phyloP scores from a whole-genome alignment of 495 filamentous ascomycete genomes.

The Lindgomyces ingoldianus region DNA sequence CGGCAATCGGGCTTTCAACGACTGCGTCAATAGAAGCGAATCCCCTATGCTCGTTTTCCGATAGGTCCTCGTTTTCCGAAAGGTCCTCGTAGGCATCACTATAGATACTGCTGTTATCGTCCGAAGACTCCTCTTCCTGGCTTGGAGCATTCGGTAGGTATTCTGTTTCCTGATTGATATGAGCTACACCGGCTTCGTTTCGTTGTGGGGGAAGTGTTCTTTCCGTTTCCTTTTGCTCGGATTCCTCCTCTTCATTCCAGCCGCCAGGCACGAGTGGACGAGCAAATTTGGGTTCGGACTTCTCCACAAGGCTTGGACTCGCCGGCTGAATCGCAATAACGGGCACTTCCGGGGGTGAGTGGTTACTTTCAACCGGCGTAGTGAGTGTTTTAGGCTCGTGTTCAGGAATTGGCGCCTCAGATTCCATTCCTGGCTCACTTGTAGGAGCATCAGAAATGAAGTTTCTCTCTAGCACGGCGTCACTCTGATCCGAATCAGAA shows the following conservation, averaged over 20 bases:
- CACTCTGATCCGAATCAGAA: slow-evolving; percentile 49
- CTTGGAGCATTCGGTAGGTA: not conserved
- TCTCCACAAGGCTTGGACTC: slow-evolving; percentile 21
- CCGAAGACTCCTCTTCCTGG: slow-evolving; percentile 41
- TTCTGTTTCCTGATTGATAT: not conserved
- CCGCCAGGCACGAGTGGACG: slow-evolving; percentile 32
- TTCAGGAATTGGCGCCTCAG: not conserved
- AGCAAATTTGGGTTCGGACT: slow-evolving; percentile 20
- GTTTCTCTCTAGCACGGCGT: not conserved
- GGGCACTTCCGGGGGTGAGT: slow-evolving; percentile 16
- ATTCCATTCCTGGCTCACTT: not conserved
- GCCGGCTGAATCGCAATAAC: slow-evolving; percentile 35
- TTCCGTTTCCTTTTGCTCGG: not conserved
- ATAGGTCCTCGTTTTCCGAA: slow-evolving; percentile 69
- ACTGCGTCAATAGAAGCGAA: slow-evolving; percentile 86
- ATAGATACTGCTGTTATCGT: slow-evolving; percentile 69
- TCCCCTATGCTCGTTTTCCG: slow-evolving; percentile 67
- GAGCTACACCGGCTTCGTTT: not conserved
- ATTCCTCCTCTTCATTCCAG: slow-evolving; percentile 26
- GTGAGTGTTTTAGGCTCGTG: slow-evolving; percentile 31
- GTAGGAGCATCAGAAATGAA: not conserved
- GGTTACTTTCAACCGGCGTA: slow-evolving; percentile 5
- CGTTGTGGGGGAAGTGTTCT: not conserved
- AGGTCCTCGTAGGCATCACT: slow-evolving; percentile 86
- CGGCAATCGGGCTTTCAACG: slow-evolving; percentile 59